Evolutionary conservation across 768 basidiomycete species (phyloP).

Genomic region (Floccularia luteovirens): DNA sequence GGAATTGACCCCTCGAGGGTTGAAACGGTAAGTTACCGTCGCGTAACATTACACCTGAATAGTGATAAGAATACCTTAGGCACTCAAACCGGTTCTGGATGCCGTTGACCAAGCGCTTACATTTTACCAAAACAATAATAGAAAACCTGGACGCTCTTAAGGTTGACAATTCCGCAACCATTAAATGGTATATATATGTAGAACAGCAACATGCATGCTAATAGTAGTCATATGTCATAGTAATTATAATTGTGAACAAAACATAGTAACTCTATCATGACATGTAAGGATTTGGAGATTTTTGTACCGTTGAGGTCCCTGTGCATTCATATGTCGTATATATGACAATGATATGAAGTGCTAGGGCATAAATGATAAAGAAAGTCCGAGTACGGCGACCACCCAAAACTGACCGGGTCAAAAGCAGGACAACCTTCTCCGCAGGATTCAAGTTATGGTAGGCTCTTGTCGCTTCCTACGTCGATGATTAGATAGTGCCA

Average conservation of each 20-base stretch:
- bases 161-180: slow-evolving; percentile 5
- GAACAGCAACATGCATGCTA: background rate
- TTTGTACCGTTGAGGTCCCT: slow-evolving; percentile 39
- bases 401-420: slow-evolving; percentile 82
- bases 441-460: slow-evolving; percentile 88
- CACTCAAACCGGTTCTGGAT: slow-evolving; percentile 66
- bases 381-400: slow-evolving; percentile 85
- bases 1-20: slow-evolving; percentile 59
- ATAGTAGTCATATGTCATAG: background rate
- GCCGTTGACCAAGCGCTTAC: slow-evolving; percentile 69
- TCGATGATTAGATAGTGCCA: slow-evolving; percentile 2
- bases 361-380: slow-evolving; percentile 83
- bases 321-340: slow-evolving; percentile 74
- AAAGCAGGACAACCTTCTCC: slow-evolving; percentile 78
- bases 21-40: slow-evolving; percentile 50
- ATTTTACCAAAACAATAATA: slow-evolving; percentile 43
- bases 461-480: slow-evolving; percentile 89
- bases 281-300: slow-evolving; percentile 41
- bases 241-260: slow-evolving; percentile 5
- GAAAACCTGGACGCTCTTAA: slow-evolving; percentile 11
- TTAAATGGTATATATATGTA: slow-evolving; percentile 10
- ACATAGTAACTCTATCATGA: slow-evolving; percentile 8
- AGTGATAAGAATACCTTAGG: slow-evolving; percentile 29
- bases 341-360: slow-evolving; percentile 75
- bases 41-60: background rate